A percentile compares a stretch with the other conserved stretches of the same genome.
Conservation (phyloP, 1,284 basidiomycete genomes). For the Cutaneotrichosporon spelunceum region DNA sequence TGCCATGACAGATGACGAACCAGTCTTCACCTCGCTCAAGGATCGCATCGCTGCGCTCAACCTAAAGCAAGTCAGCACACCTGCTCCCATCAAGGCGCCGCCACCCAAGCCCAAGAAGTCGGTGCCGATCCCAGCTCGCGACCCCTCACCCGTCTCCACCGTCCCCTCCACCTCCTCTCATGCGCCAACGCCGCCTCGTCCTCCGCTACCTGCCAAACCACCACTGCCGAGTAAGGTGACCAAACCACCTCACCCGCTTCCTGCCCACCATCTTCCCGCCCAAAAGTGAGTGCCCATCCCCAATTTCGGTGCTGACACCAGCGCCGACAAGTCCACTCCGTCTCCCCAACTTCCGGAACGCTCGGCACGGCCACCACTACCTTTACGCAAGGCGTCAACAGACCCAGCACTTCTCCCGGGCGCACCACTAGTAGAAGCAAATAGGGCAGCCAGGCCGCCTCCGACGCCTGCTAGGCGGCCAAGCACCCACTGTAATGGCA, state of each 20-base stretch:
- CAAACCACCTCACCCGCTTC: not conserved
- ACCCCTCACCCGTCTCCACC: not conserved
- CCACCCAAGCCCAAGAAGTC: conserved; percentile 4
- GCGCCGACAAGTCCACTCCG: not conserved
- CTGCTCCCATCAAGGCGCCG: not conserved
- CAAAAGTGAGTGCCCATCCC: not conserved
- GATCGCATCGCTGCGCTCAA: conserved; percentile 24
- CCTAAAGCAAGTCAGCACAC: not conserved
- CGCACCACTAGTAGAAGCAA: not conserved
- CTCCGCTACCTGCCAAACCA: not conserved
- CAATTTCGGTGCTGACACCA: not conserved
- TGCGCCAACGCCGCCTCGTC: not conserved
- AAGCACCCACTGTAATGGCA: not conserved
- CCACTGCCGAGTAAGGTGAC: not conserved
- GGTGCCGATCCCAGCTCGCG: not conserved
- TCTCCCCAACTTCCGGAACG: not conserved
- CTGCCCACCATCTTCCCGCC: not conserved
- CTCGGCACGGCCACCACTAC: not conserved
- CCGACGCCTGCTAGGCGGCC: not conserved
- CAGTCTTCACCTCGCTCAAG: conserved; percentile 19
- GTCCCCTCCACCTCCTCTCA: not conserved
- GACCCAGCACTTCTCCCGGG: not conserved
- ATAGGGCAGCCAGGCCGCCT: not conserved
- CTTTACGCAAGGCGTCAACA: not conserved
- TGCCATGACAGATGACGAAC: conserved; percentile 16